Conservation (phyloP, 2,329 filamentous ascomycete species). For the Ambrosiella beaveri region DNA sequence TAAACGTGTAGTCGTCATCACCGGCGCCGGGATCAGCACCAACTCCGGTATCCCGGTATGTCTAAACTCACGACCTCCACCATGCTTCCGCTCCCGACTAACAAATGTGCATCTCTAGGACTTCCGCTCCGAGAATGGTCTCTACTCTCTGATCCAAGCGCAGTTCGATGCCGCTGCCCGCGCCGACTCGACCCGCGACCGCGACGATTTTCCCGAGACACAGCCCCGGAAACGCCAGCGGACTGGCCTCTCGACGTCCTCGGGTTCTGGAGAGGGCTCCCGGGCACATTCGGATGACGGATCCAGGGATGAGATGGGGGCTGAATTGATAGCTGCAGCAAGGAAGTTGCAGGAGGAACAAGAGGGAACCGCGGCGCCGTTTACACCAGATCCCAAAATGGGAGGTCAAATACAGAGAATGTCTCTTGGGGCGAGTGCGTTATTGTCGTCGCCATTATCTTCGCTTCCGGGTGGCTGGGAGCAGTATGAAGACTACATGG, state of each 20-base stretch:
- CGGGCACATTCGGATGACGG: neutral
- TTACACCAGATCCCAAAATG: constrained; percentile 3
- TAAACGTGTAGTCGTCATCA: constrained; percentile 53
- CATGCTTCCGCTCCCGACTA: neutral
- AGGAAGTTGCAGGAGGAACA: constrained; percentile 4
- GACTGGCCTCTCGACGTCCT: constrained; percentile 1
- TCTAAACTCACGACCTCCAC: neutral
- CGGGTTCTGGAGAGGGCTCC: neutral
- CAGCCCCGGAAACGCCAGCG: constrained; percentile 15
- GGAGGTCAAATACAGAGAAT: constrained; percentile 7
- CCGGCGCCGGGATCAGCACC: constrained; percentile 57
- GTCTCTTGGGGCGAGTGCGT: constrained; percentile 4
- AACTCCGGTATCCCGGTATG: constrained; percentile 57
- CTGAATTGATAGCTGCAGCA: neutral
- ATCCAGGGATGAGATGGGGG: neutral
- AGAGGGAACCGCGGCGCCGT: neutral
- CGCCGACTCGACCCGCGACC: constrained; percentile 5
- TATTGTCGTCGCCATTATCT: constrained; percentile 37
- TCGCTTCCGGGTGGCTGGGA: constrained; percentile 37
- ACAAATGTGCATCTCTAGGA: constrained; percentile 29
- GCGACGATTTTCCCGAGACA: constrained; percentile 7
- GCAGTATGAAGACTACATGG: constrained; percentile 22
- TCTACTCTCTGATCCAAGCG: constrained; percentile 55
- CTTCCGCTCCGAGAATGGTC: constrained; percentile 54
- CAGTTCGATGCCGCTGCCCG: constrained; percentile 40